Conservation (phyloP, 768 basidiomycete species). For the Tricholoma bakamatsutake region DNA sequence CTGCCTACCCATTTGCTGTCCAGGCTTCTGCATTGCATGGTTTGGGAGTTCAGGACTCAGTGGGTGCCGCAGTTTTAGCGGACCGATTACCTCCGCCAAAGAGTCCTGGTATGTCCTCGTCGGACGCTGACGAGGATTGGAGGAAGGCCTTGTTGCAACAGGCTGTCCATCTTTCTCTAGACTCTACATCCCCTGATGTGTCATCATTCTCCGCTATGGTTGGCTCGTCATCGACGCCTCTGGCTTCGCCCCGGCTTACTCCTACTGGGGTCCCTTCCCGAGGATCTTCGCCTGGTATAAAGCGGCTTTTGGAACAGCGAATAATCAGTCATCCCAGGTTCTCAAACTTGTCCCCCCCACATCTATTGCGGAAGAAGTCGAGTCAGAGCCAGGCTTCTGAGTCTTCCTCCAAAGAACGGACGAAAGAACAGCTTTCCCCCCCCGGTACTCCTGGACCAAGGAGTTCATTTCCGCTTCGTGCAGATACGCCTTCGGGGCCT, state of each 20-base stretch:
- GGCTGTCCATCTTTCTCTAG: slow-evolving; percentile 74
- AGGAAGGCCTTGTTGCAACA: slow-evolving; percentile 68
- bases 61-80: slow-evolving; percentile 71
- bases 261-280: slow-evolving; percentile 5
- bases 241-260: slow-evolving; percentile 25
- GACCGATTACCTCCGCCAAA: slow-evolving; percentile 63
- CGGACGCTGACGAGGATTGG: slow-evolving; percentile 64
- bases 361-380: slow-evolving; percentile 24
- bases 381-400: slow-evolving; percentile 20
- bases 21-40: slow-evolving; percentile 72
- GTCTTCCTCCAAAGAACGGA: slow-evolving; percentile 21
- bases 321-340: slow-evolving; percentile 34
- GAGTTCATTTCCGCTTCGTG: slow-evolving; percentile 47
- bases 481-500: slow-evolving; percentile 57
- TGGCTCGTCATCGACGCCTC: slow-evolving; percentile 32
- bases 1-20: slow-evolving; percentile 65
- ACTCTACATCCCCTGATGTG: slow-evolving; percentile 38
- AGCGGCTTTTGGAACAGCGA: slow-evolving; percentile 36
- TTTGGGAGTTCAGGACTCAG: slow-evolving; percentile 66
- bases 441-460: slow-evolving; percentile 28
- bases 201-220: slow-evolving; percentile 41
- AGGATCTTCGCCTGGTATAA: slow-evolving; percentile 14
- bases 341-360: slow-evolving; percentile 16
- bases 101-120: slow-evolving; percentile 53
- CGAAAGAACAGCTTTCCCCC: slow-evolving; percentile 16